phyloP scores from a whole-genome alignment of 2,329 filamentous ascomycete species.

The Fonsecaea pedrosoi region DNA sequence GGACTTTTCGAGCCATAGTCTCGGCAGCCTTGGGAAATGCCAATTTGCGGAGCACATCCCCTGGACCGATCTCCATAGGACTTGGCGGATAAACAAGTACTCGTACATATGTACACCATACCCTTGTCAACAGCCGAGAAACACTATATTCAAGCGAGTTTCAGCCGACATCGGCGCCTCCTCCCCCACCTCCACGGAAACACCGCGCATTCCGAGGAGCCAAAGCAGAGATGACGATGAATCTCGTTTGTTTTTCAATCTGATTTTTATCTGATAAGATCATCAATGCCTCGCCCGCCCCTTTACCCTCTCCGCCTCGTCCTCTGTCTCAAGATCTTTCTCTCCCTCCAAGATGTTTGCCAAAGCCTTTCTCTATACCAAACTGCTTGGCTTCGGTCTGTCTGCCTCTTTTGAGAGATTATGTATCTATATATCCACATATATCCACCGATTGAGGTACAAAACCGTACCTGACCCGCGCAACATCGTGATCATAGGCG shows the following conservation, averaged over 20 bases:
- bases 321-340: not conserved
- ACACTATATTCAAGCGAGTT: not conserved
- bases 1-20: slow-evolving; percentile 38
- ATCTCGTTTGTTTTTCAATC: not conserved
- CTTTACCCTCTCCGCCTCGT: slow-evolving; percentile 16
- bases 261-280: slow-evolving; percentile 33
- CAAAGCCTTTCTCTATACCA: slow-evolving; percentile 21
- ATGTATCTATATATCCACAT: slow-evolving; percentile 6
- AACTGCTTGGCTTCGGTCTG: slow-evolving; percentile 21
- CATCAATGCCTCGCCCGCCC: not conserved
- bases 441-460: slow-evolving; percentile 35
- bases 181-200: slow-evolving; percentile 3
- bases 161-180: slow-evolving; percentile 11
- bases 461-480: slow-evolving; percentile 25
- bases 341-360: slow-evolving; percentile 18
- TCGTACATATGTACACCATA: not conserved
- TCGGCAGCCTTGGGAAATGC: not conserved
- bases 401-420: slow-evolving; percentile 18
- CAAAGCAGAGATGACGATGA: slow-evolving; percentile 1
- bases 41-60: not conserved
- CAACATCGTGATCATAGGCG: slow-evolving; percentile 53
- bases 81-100: not conserved
- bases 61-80: not conserved
- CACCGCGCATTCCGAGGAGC: slow-evolving; percentile 6
- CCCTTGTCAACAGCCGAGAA: not conserved